Evolutionary conservation across 768 basidiomycete species (phyloP).

Genomic region (Leccinum disarticulatum): DNA sequence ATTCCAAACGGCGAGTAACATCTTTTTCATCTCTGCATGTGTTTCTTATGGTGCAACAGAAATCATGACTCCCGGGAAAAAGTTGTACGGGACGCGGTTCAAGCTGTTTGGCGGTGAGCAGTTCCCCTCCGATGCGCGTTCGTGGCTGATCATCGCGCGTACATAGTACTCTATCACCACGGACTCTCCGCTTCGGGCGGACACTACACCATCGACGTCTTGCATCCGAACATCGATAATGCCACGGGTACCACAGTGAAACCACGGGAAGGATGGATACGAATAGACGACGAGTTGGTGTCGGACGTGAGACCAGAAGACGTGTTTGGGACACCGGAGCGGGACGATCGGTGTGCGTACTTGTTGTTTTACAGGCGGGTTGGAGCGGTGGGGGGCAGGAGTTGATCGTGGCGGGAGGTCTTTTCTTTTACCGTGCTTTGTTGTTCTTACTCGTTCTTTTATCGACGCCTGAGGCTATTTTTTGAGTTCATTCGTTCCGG

Average conservation of each 20-base stretch:
- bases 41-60: conserved; percentile 37
- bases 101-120: conserved; percentile 79
- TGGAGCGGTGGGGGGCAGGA: conserved; percentile 16
- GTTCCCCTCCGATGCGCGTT: rapidly evolving
- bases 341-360: conserved; percentile 77
- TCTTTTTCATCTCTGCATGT: background rate
- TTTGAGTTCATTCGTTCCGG: background rate
- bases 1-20: conserved; percentile 56
- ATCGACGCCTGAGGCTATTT: background rate
- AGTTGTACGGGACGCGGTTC: conserved; percentile 56
- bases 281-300: conserved; percentile 91
- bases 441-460: background rate
- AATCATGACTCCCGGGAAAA: conserved; percentile 54
- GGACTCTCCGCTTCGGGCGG: conserved; percentile 88
- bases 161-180: conserved; percentile 86
- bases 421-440: background rate
- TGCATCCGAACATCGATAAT: conserved; percentile 58
- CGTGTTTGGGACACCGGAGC: conserved; percentile 56
- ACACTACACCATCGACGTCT: conserved; percentile 94
- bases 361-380: conserved; percentile 81
- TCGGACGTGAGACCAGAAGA: conserved; percentile 69
- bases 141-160: background rate
- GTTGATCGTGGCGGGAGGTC: background rate
- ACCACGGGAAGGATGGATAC: conserved; percentile 76
- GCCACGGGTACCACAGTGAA: conserved; percentile 15